Base-by-base conservation (phyloP, 345 rosid species). In the Salix purpurea region DNA sequence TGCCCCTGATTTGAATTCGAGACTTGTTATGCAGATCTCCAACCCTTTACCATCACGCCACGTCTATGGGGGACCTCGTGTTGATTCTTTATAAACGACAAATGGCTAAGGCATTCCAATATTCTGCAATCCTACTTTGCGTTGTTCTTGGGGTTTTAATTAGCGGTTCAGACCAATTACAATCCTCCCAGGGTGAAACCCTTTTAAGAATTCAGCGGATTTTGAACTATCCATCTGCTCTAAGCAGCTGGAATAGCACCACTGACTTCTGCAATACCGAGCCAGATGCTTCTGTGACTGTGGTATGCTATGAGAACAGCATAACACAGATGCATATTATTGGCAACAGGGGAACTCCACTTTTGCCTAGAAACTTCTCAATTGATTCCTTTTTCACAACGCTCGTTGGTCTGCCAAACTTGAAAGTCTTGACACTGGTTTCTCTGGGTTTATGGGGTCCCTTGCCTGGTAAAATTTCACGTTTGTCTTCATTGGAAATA, bases 371-470 rank as follows among this genome's bases (percentile, higher is more conserved):
- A 73, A 85, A 88, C 78, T 93, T 96, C 72, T 96, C 98, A 60
- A 79, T 91, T 46, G 90, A 91, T 70, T 96, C 98, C 30, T 91
- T 96, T 75, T 73, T 91, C 39, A 92, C 90, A 2, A 92, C 97
- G 16, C 87, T 96, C 65, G 94, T 83, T 65, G 82, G 84, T 83
- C 96, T 96, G 64, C 90, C 91, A 21, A 80, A 87, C 80, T 80
- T 93, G 83, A 93, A 92, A 83, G 99, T 96, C 81, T 88, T 96
- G 71, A 90, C 91, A 65, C 79, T 96, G 81, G 92, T 85, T 54
- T 92, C 94, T 24, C 90, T 96, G 1, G 99, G 99, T 24, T 81
- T 96, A 82, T 91, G 99, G 99, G 99, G 99, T 54, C 87, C 85
- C 14, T 81, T 96, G 74, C 88, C 99, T 11, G 90, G 88, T 65